These are phyloP conservation scores for Petrea volubilis DNA, from an alignment of 257 asterid species.

Conservation along the genomic window DNA sequence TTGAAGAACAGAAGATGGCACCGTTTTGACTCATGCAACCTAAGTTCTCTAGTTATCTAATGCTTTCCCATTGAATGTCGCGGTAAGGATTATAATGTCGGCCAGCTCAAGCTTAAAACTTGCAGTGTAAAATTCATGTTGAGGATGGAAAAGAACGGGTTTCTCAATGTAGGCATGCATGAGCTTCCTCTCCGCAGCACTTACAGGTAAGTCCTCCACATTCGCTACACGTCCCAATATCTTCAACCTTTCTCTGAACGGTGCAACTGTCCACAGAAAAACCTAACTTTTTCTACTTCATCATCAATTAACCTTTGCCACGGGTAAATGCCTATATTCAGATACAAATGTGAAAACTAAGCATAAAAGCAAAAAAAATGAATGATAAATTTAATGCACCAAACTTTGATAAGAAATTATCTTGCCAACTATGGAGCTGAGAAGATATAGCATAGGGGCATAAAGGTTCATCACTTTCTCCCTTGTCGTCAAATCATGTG, in stretches of 20 bases:
- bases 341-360: background rate
- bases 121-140: constrained; percentile 59
- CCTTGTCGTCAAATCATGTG: too few relatives aligned
- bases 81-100: background rate
- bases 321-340: background rate
- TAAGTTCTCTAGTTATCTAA: background rate
- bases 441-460: too few relatives aligned
- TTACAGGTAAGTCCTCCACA: constrained; percentile 60
- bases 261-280: constrained; percentile 50
- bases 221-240: constrained; percentile 67
- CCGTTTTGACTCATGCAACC: background rate
- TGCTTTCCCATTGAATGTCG: background rate
- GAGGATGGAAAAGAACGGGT: constrained; percentile 78
- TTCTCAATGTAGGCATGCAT: constrained; percentile 69
- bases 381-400: too few relatives aligned
- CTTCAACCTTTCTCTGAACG: constrained; percentile 66
- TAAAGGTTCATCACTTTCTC: too few relatives aligned
- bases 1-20: background rate
- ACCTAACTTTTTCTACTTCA: constrained; percentile 61
- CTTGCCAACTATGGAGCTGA: too few relatives aligned
- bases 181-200: constrained; percentile 68
- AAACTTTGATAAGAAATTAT: too few relatives aligned
- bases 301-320: constrained; percentile 52
- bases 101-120: background rate
- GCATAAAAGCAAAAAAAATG: too few relatives aligned